Evolutionary conservation across 164 flowering plant genomes (phyloP).

Genomic region (Tetrastigma voinierianum): DNA sequence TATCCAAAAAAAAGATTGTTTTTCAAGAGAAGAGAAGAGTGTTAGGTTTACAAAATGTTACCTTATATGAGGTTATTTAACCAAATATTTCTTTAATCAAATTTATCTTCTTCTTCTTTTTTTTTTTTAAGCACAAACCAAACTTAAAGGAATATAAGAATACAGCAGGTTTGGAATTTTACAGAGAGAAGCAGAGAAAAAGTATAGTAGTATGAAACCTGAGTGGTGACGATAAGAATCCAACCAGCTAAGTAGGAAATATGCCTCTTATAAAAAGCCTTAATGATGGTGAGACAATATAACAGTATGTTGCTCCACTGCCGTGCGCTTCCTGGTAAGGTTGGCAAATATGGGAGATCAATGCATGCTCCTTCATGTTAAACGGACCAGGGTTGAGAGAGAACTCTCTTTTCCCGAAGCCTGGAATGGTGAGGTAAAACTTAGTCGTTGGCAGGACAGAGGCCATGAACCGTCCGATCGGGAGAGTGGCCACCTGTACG

Average conservation of each 20-base stretch:
- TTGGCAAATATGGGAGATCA: constrained; percentile 70
- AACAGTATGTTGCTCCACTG: constrained; percentile 57
- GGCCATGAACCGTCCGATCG: constrained; percentile 56
- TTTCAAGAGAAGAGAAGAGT: no score
- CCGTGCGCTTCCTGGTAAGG: constrained; percentile 58
- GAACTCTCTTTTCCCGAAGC: constrained; percentile 32
- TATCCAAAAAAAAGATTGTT: no score
- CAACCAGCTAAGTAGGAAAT: constrained; percentile 46
- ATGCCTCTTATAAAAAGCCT: constrained; percentile 49
- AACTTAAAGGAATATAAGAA: no score
- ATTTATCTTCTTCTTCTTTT: no score
- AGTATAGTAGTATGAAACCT: constrained; percentile 13
- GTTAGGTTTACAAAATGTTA: no score
- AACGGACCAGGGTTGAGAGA: constrained; percentile 73
- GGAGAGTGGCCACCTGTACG: constrained; percentile 55
- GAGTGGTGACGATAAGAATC: constrained; percentile 53
- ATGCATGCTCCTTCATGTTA: constrained; percentile 64
- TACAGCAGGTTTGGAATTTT: no score
- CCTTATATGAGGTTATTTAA: no score
- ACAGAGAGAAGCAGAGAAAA: no score
- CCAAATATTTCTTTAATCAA: no score
- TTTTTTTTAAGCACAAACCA: no score
- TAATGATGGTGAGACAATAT: constrained; percentile 52
- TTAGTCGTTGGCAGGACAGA: constrained; percentile 32
- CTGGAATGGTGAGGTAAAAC: constrained; percentile 28